Conservation (phyloP, 192 early-diverging fungal species). For the Linnemannia elongata region DNA sequence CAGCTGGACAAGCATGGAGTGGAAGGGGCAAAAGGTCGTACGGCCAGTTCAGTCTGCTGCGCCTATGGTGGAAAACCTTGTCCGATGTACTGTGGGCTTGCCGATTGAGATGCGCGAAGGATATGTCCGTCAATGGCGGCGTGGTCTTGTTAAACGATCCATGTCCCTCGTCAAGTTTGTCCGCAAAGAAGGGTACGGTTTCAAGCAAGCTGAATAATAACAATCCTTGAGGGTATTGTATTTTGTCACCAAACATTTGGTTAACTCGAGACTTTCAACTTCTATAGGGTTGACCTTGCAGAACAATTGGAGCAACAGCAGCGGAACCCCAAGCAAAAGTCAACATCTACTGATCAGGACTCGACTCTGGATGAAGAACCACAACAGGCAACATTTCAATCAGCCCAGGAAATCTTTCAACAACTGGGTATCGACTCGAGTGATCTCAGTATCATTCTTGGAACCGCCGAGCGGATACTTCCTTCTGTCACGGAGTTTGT, state of each 20-base stretch:
- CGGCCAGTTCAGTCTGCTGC: conserved; percentile 54
- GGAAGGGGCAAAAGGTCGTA: conserved; percentile 57
- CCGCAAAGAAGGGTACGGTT: conserved; percentile 47
- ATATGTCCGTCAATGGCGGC: conserved; percentile 65
- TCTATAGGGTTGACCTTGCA: conserved; percentile 27
- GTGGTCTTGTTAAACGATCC: conserved; percentile 57
- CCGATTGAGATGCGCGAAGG: conserved; percentile 64
- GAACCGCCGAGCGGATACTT: conserved; percentile 62
- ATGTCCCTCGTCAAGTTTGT: conserved; percentile 61
- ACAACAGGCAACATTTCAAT: background rate
- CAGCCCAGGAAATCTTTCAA: conserved; percentile 39
- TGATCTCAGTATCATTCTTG: conserved; percentile 62
- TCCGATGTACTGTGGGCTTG: conserved; percentile 55
- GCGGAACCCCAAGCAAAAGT: background rate
- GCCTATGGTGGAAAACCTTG: conserved; percentile 60
- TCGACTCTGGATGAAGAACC: conserved; percentile 11
- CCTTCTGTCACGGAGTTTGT: conserved; percentile 63
- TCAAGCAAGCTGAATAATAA: too few species aligned
- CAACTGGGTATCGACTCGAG: conserved; percentile 43
- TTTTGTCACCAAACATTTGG: background rate
- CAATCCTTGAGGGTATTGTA: background rate
- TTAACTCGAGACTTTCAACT: too few species aligned
- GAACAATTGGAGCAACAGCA: conserved; percentile 29
- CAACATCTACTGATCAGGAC: background rate
- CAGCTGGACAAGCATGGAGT: conserved; percentile 47